Evolutionary conservation across 2,329 filamentous ascomycete genomes (phyloP), one percentile per base, ranked within the genome.

Genomic region (Nannizziopsis arthrosporioides): DNA sequence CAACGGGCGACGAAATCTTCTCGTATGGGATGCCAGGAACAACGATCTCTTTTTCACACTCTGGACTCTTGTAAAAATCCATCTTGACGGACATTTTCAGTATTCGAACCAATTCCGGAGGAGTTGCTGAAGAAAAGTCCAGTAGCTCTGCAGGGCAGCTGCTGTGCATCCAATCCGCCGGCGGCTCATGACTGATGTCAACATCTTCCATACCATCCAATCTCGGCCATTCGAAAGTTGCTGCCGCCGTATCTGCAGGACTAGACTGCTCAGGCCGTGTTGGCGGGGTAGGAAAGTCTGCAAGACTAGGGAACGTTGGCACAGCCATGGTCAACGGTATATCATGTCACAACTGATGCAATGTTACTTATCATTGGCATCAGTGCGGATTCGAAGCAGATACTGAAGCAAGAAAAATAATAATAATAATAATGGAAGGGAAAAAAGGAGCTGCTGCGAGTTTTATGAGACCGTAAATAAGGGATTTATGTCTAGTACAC

Each of bases 161-260:
- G 15, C 48, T 44, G 17, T 54, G 18, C 9, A 48, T 45, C 50
- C 47, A 53, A 18, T 46, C 32, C 9, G 49, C 37, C 5, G 51
- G 44, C 12, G 46, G 39, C 32, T 44, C 47, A 14, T 39, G 31
- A 18, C 47, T 45, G 8, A 49, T 30, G 19, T 18, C 18, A 31
- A 44, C 15, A 15, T 52, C 50, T 22, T 48, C 42, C 32, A 51
- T 19, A 11, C 38, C 44, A 10, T 44, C 40, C 22, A 53, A 19
- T 17, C 43, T 36, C n/a, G 51, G 52, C 54, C 54, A 56, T 47
- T 51, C 49, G 6, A 39, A 39, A 9, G 51, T 30, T 19, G 45
- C 12, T n/a, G 35, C 38, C 11, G 18, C 45, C 8, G 30, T 9
- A 5, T 41, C 44, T 12, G 12, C 19, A 19, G 19, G 45, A 42